These are phyloP conservation scores for Phytopythium chamaehyphon DNA, from an alignment of 352 stramenopile species.

Conservation along the genomic window DNA sequence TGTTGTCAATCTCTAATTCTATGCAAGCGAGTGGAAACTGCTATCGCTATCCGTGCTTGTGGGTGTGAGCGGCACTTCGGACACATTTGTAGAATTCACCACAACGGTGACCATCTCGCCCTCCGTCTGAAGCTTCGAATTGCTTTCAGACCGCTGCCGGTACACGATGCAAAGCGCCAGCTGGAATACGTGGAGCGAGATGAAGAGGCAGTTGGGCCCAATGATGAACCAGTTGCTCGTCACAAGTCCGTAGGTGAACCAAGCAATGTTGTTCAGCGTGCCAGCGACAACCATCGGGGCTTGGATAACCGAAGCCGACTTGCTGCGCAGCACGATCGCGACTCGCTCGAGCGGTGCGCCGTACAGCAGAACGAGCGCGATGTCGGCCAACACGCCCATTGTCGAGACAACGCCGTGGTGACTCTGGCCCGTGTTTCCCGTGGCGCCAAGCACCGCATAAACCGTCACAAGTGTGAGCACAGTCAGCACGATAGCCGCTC, in stretches of 20 bases:
- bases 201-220: slow-evolving; percentile 36
- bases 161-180: slow-evolving; percentile 32
- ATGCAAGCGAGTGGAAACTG: too few relatives aligned
- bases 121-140: not conserved
- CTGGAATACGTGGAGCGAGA: slow-evolving; percentile 24
- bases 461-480: slow-evolving; percentile 18
- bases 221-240: slow-evolving; percentile 52
- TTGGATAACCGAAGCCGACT: slow-evolving; percentile 28
- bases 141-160: slow-evolving; percentile 4
- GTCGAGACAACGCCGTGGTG: slow-evolving; percentile 18
- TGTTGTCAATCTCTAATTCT: too few relatives aligned
- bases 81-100: not conserved
- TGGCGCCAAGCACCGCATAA: slow-evolving; percentile 19
- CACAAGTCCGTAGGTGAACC: slow-evolving; percentile 41
- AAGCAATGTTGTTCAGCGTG: slow-evolving; percentile 46
- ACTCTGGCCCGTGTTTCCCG: slow-evolving; percentile 23
- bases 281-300: slow-evolving; percentile 30
- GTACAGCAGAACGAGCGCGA: slow-evolving; percentile 32
- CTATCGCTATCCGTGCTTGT: too few relatives aligned
- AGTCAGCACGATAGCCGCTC: slow-evolving; percentile 12
- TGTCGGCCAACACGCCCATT: slow-evolving; percentile 28
- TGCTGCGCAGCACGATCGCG: slow-evolving; percentile 25
- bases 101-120: not conserved
- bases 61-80: not conserved
- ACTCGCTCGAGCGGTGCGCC: slow-evolving; percentile 36